These are phyloP conservation scores for Puccinellia tenuiflora DNA, from an alignment of 176 grass and related monocot genomes.

Conservation along the genomic window DNA sequence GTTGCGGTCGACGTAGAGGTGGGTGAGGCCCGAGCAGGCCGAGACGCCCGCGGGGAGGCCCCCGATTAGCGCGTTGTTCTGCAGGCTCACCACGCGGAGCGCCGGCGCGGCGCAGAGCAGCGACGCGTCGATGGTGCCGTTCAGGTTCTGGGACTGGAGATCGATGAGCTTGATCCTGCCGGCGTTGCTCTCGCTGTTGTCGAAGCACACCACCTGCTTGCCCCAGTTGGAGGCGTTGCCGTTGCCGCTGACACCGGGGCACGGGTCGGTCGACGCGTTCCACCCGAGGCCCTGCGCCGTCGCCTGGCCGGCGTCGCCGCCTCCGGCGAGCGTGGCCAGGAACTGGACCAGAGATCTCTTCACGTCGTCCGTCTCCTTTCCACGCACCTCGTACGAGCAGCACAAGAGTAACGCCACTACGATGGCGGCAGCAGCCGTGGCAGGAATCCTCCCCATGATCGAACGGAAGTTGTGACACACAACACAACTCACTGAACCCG, in stretches of 20 bases:
- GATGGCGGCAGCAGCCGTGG: neutral
- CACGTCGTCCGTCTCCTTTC: neutral
- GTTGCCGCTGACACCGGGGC: neutral
- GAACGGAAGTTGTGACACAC: too few relatives aligned
- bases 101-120: slow-evolving; percentile 32
- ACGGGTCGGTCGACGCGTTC: slow-evolving; percentile 17
- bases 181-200: neutral
- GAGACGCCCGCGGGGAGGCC: slow-evolving; percentile 24
- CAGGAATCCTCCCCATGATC: neutral
- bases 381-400: neutral
- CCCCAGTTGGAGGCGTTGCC: neutral
- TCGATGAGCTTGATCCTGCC: neutral
- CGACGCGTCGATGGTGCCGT: slow-evolving; percentile 34
- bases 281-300: neutral
- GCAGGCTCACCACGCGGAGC: neutral
- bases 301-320: neutral
- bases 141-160: neutral
- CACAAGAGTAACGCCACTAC: neutral
- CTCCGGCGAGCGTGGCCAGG: slow-evolving; percentile 23
- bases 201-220: neutral
- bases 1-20: slow-evolving; percentile 18
- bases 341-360: slow-evolving; percentile 24
- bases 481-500: neutral
- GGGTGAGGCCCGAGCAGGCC: slow-evolving; percentile 4
- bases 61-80: slow-evolving; percentile 23